Evolutionary conservation across 805 yeast species (phyloP).

Genomic region (Danielozyma ontarioensis): DNA sequence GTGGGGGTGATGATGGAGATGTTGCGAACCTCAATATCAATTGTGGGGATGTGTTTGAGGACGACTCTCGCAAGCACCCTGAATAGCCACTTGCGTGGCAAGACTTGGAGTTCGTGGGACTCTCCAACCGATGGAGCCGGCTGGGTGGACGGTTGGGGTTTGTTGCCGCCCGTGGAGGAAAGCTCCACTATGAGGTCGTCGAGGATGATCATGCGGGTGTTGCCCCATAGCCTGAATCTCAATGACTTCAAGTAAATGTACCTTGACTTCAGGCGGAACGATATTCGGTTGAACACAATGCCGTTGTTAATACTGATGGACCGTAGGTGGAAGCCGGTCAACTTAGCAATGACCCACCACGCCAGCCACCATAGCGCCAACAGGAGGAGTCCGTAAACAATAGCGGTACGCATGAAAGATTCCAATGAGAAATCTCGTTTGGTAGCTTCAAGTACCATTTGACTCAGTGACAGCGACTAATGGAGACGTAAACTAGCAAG

Average conservation of each 20-base stretch:
- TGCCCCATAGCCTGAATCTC: conserved; percentile 36
- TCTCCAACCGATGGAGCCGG: not conserved
- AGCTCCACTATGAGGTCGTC: conserved; percentile 16
- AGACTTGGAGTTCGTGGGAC: conserved; percentile 5
- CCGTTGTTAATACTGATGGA: conserved; percentile 34
- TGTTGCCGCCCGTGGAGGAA: not conserved
- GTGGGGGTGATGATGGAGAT: conserved; percentile 1
- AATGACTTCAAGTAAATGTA: conserved; percentile 16
- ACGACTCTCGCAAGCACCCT: conserved; percentile 8
- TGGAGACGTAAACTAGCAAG: too few species aligned
- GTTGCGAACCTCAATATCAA: conserved; percentile 19
- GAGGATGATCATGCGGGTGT: conserved; percentile 24
- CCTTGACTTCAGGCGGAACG: conserved; percentile 9
- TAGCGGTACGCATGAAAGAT: conserved; percentile 1
- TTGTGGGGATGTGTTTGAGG: conserved; percentile 14
- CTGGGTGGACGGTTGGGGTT: conserved; percentile 1
- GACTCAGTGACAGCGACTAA: too few species aligned
- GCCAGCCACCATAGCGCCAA: conserved; percentile 18
- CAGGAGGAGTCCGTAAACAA: conserved; percentile 4
- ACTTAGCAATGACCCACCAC: conserved; percentile 27
- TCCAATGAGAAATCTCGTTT: too few species aligned
- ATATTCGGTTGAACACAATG: conserved; percentile 28
- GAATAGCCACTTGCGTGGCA: conserved; percentile 11
- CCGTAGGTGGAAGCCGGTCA: conserved; percentile 29
- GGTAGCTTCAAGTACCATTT: too few species aligned